Base-by-base conservation (phyloP, 371 early-diverging fungal species). In the Nematocida ausubeli region DNA sequence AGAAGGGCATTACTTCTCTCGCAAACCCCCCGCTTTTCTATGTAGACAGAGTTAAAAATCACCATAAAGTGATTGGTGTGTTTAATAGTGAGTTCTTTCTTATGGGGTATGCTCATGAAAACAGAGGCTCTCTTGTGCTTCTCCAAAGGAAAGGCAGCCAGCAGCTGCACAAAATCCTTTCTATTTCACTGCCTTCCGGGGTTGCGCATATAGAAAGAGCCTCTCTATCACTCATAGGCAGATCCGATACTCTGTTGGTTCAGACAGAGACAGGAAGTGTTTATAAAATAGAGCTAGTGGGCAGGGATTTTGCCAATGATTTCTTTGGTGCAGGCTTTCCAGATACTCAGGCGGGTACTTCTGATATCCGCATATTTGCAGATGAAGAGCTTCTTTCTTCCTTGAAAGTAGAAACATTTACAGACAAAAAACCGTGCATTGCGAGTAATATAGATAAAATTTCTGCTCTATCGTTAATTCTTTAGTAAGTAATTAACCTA, bases 91-190 rank as follows among this genome's bases (percentile, higher is more conserved):
- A 54, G 9, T 68, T 12, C 42, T 51, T 52, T 37, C 26, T 50
- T 16, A 22, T 68, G 22, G 68, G 68, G 34, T 54, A 68, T 39
- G 39, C 52, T 19, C 35, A 68, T 12, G 52, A 51, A 54, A 24
- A 24, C n/a, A 35, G 54, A 7, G 68, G 68, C 1, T 37, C 35
- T 2, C 1, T 68, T 52, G 14, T 30, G 50, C 22, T 68, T 7
- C 39, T 68, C 5, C 7, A 68, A 9, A 54, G 22, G 22, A 22
- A 26, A 14, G 52, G 26, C 7, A 35, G 34, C 37, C 14, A 14
- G 7, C 7, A 7, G 35, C 9, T 44, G 47, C 28, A 52, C 6
- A 52, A 24, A 37, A 9, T 47, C 9, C 37, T 50, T 1, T 52
- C 54, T 12, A 9, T 68, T 9, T 19, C 34, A 6, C 68, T 68